phyloP scores from a whole-genome alignment of 2,329 filamentous ascomycete genomes.

The Penicillium sp. region DNA sequence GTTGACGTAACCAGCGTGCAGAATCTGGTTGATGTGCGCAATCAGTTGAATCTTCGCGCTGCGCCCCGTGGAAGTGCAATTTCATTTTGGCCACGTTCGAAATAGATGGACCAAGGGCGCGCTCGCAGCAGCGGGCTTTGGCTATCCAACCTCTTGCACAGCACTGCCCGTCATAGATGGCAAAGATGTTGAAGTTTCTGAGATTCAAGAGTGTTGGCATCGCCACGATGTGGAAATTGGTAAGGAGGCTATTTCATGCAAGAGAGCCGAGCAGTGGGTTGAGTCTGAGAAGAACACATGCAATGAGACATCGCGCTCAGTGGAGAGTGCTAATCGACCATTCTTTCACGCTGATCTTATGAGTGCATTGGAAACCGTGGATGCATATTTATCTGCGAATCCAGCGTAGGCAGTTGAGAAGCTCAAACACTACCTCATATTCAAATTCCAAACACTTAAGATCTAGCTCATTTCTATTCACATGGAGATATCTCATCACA shows the following conservation, averaged over 20 bases:
- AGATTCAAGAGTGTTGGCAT: not conserved
- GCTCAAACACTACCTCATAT: not conserved
- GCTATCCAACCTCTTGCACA: conserved; percentile 53
- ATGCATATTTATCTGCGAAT: not conserved
- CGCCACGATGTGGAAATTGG: not conserved
- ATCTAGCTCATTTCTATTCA: conserved; percentile 27
- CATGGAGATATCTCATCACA: conserved; percentile 33
- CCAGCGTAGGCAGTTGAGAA: not conserved
- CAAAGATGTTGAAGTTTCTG: not conserved
- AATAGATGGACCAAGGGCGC: conserved; percentile 90
- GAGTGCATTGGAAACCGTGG: not conserved
- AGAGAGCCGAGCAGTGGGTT: not conserved
- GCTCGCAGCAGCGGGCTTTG: conserved; percentile 77
- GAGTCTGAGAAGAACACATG: not conserved
- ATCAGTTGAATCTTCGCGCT: conserved; percentile 81
- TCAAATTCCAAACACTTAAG: not conserved
- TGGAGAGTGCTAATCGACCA: conserved; percentile 37
- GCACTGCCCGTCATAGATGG: not conserved
- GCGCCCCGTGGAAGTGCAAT: conserved; percentile 76
- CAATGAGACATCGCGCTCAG: not conserved
- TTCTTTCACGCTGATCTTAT: conserved; percentile 1
- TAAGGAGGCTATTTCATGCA: not conserved
- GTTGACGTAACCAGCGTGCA: conserved; percentile 87
- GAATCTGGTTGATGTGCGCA: conserved; percentile 82
- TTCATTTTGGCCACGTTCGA: conserved; percentile 83